Evolutionary conservation across 1,139 yeast genomes (phyloP), one percentile per base, ranked within the genome.

Genomic region (Groenewaldozyma sp.): DNA sequence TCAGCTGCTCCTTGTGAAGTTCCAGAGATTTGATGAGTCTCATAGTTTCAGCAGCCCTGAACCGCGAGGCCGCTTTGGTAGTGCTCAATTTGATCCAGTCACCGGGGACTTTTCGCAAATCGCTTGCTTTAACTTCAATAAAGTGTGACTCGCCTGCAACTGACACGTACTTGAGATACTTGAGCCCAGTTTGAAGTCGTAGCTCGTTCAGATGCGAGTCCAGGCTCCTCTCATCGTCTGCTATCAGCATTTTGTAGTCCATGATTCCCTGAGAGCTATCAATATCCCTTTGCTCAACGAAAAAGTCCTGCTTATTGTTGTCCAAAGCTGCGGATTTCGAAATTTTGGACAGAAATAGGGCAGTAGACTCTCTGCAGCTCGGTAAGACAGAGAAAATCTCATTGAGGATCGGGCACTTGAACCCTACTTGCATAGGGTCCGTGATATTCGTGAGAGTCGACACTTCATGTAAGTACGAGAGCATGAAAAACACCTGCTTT

Each of bases 61-160:
- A 88, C 43, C 96, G 64, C 2, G 86, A 74, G 2, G 83, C 78
- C 2, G 76, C 61, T 45, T 76, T 76, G 0, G 95, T 84, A 5
- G 82, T 79, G 50, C 74, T 81, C 28, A 82, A 73, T 49, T 83
- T 77, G 9, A 79, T 63, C 94, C 96, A 91, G 42, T 74, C 76
- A 1, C 62, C 49, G 0, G 97, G 96, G 1, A 87, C 60, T 2
- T 63, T 60, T 38, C 71, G 73, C 3, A 73, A 67, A 36, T 73
- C 74, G 1, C 74, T 65, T 47, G 78, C 77, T 36, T 83, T 63
- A 0, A 88, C 78, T 53, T 87, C 95, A 18, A 91, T 70, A 29
- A 87, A 62, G 52, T 79, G 80, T 1, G 83, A 77, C 29, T 78
- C 82, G 41, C 76, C 77, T 37, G 73, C 69, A 39, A 74, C 75